A percentile compares a stretch with the other conserved stretches of the same genome.
phyloP scores from a whole-genome alignment of 805 yeast genomes.

The Metschnikowia picachoensis region DNA sequence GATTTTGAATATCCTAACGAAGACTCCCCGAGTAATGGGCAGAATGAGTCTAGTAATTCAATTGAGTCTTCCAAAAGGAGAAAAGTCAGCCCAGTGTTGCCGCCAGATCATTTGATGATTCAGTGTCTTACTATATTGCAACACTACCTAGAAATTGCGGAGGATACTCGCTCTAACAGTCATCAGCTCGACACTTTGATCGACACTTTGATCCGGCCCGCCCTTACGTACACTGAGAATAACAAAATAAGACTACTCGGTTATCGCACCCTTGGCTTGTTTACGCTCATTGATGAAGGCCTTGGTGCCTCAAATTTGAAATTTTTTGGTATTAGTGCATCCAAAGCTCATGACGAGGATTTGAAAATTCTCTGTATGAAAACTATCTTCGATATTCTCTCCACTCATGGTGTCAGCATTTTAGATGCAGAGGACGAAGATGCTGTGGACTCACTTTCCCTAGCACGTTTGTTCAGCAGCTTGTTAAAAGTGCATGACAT shows the following conservation, averaged over 20 bases:
- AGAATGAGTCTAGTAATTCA: constrained; percentile 24
- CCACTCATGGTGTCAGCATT: constrained; percentile 70
- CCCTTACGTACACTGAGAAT: constrained; percentile 50
- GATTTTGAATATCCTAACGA: constrained; percentile 23
- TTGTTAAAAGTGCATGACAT: constrained; percentile 53
- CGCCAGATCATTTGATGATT: constrained; percentile 46
- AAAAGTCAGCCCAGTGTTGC: constrained; percentile 36
- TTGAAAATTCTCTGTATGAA: constrained; percentile 61
- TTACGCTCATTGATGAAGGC: constrained; percentile 62
- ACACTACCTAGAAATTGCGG: constrained; percentile 63
- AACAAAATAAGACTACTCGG: constrained; percentile 59
- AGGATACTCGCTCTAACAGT: constrained; percentile 61
- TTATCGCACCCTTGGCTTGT: constrained; percentile 71
- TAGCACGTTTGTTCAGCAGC: constrained; percentile 68
- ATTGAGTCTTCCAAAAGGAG: constrained; percentile 29
- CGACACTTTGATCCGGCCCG: constrained; percentile 75
- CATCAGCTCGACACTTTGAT: constrained; percentile 64
- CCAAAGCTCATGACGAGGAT: constrained; percentile 57
- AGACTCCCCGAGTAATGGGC: constrained; percentile 22
- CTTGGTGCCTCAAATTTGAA: constrained; percentile 63
- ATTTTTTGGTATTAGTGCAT: constrained; percentile 64
- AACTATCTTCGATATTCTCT: constrained; percentile 71
- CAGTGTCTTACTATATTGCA: constrained; percentile 69
- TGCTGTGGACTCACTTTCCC: constrained; percentile 60
- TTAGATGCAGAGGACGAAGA: constrained; percentile 49